Base-by-base conservation (phyloP, 2,329 filamentous ascomycete species). In the Calycina herbarum region DNA sequence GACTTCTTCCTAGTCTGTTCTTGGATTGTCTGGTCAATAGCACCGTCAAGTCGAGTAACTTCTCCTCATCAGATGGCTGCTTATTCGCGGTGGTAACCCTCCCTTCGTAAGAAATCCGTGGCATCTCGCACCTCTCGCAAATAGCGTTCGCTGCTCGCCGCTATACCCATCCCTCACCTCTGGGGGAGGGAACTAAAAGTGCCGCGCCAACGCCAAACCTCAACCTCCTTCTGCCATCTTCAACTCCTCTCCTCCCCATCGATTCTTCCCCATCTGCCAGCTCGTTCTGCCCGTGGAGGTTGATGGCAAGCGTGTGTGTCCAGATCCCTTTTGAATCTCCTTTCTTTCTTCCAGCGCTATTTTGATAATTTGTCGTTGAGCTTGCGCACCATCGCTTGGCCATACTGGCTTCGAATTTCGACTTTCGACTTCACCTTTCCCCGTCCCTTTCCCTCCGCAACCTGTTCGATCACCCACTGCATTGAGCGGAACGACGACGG, bases 241-340 rank as follows among this genome's bases (percentile, higher is more conserved):
- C 48, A 54, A 54, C 48, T 24, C 60, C 60, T 54, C 62, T 40
- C 64, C 29, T 57, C 59, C 63, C 58, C 64, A 45, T 51, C 48
- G 48, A 54, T 51, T 59, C 59, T 42, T 59, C 38, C 45, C n/a
- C 45, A 57, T 57, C 61, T 57, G 61, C 61, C 48, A 31, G 27
- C 63, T 66, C 64, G 31, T 54, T 56, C 58, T 60, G 57, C 60
- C 61, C 13, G 60, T 60, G 45, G 70, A 66, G 67, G 64, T 73
- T 70, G 69, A 73, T 73, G 72, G 72, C 68, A 66, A 72, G 72
- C 66, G 65, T 63, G 65, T 67, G 69, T 69, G 69, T 60, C 59
- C 40, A 56, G 54, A 64, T 65, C 65, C 68, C 61, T 57, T 59
- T 68, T 60, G 63, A 66, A 61, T 66, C 60, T 64, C 69, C 63